Conservation (phyloP, 192 early-diverging fungal genomes). For the Mortierella alpina region DNA sequence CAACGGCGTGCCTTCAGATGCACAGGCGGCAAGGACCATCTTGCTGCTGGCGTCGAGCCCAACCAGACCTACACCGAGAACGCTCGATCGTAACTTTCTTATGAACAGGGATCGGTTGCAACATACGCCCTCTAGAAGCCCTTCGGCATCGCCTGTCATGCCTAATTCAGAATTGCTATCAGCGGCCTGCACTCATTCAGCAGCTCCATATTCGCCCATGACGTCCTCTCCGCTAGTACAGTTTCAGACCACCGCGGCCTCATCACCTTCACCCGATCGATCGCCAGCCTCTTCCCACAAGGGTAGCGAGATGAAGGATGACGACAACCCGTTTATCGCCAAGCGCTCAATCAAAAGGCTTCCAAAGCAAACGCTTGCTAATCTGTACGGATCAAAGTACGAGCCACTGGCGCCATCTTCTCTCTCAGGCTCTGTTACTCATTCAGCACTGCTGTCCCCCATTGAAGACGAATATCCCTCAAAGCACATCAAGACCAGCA, state of each 20-base stretch:
- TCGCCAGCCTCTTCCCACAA: not conserved
- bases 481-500: too few species aligned
- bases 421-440: not conserved
- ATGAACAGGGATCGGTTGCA: not conserved
- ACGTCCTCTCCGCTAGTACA: slow-evolving; percentile 30
- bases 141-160: not conserved
- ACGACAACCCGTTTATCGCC: slow-evolving; percentile 7
- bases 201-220: slow-evolving; percentile 30
- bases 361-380: not conserved
- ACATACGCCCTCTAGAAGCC: not conserved
- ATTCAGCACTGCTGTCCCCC: too few species aligned
- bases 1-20: not conserved
- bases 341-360: not conserved
- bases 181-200: not conserved
- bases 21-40: slow-evolving; percentile 29
- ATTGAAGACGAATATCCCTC: too few species aligned
- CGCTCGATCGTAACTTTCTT: not conserved
- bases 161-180: not conserved
- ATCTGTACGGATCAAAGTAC: not conserved
- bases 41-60: slow-evolving; percentile 34
- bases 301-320: not conserved
- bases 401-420: slow-evolving; percentile 3
- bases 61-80: slow-evolving; percentile 9
- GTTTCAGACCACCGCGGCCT: slow-evolving; percentile 9
- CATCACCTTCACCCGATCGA: slow-evolving; percentile 15